A percentile compares a stretch with the other conserved stretches of the same genome.
phyloP scores from a whole-genome alignment of 306 rosid genomes.

The Vachellia pachyceras region DNA sequence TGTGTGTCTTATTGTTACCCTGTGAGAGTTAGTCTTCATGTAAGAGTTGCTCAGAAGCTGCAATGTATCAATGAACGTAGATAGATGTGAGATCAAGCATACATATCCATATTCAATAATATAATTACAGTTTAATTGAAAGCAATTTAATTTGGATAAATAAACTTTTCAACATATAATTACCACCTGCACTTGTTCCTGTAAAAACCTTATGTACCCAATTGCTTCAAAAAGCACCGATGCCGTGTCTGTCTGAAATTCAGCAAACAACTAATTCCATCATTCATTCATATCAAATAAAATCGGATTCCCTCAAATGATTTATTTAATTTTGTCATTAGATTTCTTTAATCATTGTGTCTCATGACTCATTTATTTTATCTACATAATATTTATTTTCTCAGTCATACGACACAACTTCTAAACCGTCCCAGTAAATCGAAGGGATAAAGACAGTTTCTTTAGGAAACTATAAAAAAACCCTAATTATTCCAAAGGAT shows the following conservation, averaged over 20 bases:
- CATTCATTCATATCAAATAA: background rate
- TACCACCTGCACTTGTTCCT: constrained; percentile 87
- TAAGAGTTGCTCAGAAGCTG: constrained; percentile 86
- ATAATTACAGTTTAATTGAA: constrained; percentile 11
- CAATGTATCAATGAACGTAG: background rate
- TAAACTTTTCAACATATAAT: background rate
- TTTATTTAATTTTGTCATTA: background rate
- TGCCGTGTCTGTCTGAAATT: constrained; percentile 92
- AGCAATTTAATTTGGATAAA: too few species aligned
- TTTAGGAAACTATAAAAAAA: background rate
- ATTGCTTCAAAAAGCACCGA: constrained; percentile 93
- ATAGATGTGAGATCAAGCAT: background rate
- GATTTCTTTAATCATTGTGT: background rate
- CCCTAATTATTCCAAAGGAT: background rate
- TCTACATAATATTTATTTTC: background rate
- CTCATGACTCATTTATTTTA: background rate
- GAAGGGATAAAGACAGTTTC: background rate
- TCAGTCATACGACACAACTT: background rate
- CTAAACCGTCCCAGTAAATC: background rate
- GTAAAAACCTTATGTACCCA: constrained; percentile 83
- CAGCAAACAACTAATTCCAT: background rate
- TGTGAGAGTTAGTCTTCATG: constrained; percentile 71
- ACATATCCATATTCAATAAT: background rate
- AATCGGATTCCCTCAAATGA: background rate
- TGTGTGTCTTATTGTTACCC: too few species aligned